Base-by-base conservation (phyloP, 208 protist genomes). In the Trypanosoma mega region DNA sequence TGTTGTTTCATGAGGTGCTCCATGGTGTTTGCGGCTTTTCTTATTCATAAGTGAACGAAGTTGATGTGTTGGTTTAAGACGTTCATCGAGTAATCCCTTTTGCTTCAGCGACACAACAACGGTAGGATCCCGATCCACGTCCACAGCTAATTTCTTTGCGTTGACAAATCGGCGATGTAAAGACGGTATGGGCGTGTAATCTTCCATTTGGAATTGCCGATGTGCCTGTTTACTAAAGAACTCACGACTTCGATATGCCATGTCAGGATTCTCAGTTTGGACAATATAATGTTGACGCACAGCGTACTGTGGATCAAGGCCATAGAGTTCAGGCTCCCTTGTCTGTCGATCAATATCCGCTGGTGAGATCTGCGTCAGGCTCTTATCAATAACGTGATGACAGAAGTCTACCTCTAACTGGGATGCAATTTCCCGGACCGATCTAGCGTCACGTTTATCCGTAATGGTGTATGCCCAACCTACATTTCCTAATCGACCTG, bases 391-490 rank as follows among this genome's bases (percentile, higher is more conserved):
- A 36, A 87, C 79, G 45, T 89, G 84, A 27, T 82, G 47, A 30
- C 47, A 65, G 48, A 92, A 88, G 48, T 90, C 78, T 1, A 94
- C 76, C 8, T 78, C 53, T 21, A 89, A 53, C 20, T 82, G 82
- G 39, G 85, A 68, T 7, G 75, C 82, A 7, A 91, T 68, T 16
- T 77, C 59, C 1, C 87, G 80, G 2, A 94, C 70, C 30, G 16
- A 20, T 48, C 73, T 77, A 2, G 87, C 78, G 3, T 83, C 73
- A 8, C 68, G 68, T 57, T 85, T 80, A 52, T 91, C 83, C 7
- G 64, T 62, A 14, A 94, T 61, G n/a, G 72, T 78, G 73, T 87
- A 92, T 3, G 84, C 87, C 85, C 87, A 94, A 14, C 87, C 87
- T n/a, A 90, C 68, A 65, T 87, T 92, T 47, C 84, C 83, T 16